Conservation (phyloP, 2,329 filamentous ascomycete genomes). For the Kalaharituber pfeilii region DNA sequence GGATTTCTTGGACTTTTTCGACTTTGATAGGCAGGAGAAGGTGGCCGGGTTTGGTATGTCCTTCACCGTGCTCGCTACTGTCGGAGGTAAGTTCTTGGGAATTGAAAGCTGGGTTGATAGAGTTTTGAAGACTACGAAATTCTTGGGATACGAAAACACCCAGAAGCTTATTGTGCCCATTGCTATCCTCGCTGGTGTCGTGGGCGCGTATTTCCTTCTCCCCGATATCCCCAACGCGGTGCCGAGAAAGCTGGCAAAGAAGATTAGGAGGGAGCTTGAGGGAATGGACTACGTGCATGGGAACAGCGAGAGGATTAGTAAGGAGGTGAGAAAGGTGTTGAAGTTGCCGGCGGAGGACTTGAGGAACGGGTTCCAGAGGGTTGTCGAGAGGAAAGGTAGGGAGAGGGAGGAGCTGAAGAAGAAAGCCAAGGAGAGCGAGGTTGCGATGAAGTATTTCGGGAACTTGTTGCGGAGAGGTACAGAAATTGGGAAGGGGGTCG, state of each 20-base stretch:
- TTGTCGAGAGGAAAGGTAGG: constrained; percentile 62
- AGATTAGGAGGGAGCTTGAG: constrained; percentile 63
- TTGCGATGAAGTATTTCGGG: constrained; percentile 75
- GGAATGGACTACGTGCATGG: constrained; percentile 82
- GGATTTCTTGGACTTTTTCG: constrained; percentile 86
- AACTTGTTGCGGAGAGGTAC: constrained; percentile 54
- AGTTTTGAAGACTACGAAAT: constrained; percentile 58
- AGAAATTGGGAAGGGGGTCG: constrained; percentile 34
- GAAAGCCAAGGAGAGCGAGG: constrained; percentile 64
- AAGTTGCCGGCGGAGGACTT: constrained; percentile 76
- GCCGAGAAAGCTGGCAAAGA: constrained; percentile 65
- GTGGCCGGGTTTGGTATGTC: constrained; percentile 87
- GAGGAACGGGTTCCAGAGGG: constrained; percentile 63
- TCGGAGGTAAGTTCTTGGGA: constrained; percentile 65
- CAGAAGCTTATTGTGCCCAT: constrained; percentile 67
- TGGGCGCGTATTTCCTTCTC: constrained; percentile 56
- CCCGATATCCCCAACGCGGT: constrained; percentile 78
- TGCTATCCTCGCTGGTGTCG: constrained; percentile 61
- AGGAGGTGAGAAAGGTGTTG: constrained; percentile 73
- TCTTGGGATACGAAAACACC: constrained; percentile 66
- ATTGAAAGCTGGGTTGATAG: constrained; percentile 82
- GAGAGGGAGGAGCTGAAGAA: constrained; percentile 72
- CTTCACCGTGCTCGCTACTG: constrained; percentile 70
- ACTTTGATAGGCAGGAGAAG: constrained; percentile 88
- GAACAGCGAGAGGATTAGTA: constrained; percentile 69